Conservation (phyloP, 2,329 filamentous ascomycete species). For the Periconia sp. region DNA sequence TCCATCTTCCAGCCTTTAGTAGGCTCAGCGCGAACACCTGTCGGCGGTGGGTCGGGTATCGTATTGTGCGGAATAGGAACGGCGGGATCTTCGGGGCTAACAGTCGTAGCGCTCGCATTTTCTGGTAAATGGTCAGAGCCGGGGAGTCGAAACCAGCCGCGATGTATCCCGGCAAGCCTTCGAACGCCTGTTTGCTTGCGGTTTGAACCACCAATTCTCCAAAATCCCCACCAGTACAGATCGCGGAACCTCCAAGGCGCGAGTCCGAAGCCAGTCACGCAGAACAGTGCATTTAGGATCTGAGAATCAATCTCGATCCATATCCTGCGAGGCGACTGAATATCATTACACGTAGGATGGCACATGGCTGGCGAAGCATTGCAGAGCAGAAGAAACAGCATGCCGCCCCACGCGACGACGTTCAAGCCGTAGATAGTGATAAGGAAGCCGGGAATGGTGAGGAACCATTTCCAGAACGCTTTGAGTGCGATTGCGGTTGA, state of each 20-base stretch:
- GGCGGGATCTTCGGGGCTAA: slow-evolving; percentile 48
- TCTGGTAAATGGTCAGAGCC: slow-evolving; percentile 65
- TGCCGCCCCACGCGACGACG: slow-evolving; percentile 86
- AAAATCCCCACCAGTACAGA: slow-evolving; percentile 73
- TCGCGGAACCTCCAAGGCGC: slow-evolving; percentile 86
- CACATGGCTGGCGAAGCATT: slow-evolving; percentile 79
- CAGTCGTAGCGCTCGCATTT: slow-evolving; percentile 25
- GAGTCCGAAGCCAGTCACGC: slow-evolving; percentile 83
- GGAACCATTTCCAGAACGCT: slow-evolving; percentile 74
- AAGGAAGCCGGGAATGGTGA: slow-evolving; percentile 77
- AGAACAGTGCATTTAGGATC: slow-evolving; percentile 83
- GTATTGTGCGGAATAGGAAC: slow-evolving; percentile 70
- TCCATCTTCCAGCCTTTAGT: slow-evolving; percentile 79
- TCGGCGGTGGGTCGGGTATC: slow-evolving; percentile 72
- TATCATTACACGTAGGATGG: slow-evolving; percentile 70
- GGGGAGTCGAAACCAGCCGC: slow-evolving; percentile 75
- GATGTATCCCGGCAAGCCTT: slow-evolving; percentile 74
- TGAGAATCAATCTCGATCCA: slow-evolving; percentile 90
- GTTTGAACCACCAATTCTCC: slow-evolving; percentile 59
- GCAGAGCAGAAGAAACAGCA: slow-evolving; percentile 85
- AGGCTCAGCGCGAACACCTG: slow-evolving; percentile 70
- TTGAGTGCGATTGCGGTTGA: slow-evolving; percentile 64
- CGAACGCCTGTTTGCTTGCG: slow-evolving; percentile 61
- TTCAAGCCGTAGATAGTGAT: slow-evolving; percentile 82
- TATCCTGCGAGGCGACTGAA: slow-evolving; percentile 75